These are phyloP conservation scores for Lasiosphaeris hirsuta DNA, from an alignment of 495 filamentous ascomycete species.

Conservation along the genomic window DNA sequence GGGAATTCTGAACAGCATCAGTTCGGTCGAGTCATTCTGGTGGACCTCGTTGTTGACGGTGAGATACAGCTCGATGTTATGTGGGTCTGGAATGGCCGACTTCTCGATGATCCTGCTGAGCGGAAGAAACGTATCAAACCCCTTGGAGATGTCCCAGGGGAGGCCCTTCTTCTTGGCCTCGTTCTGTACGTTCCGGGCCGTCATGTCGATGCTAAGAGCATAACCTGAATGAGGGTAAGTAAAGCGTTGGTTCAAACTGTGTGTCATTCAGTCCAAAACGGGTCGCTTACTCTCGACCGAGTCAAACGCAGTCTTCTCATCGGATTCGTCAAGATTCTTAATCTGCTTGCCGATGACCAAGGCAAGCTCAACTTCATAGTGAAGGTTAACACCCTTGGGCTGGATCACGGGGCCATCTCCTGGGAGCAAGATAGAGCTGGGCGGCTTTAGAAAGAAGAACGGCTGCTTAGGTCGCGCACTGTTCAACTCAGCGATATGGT, in stretches of 20 bases:
- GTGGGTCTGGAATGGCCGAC: constrained; percentile 75
- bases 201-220: constrained; percentile 88
- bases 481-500: constrained; percentile 92
- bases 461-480: constrained; percentile 81
- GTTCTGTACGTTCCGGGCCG: constrained; percentile 86
- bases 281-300: constrained; percentile 51
- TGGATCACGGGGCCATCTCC: constrained; percentile 75
- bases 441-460: constrained; percentile 98
- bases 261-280: not conserved
- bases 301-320: constrained; percentile 60
- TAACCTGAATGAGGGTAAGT: constrained; percentile 54
- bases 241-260: not conserved
- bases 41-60: constrained; percentile 68
- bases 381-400: constrained; percentile 75
- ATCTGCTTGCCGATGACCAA: constrained; percentile 78
- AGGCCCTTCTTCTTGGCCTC: constrained; percentile 94
- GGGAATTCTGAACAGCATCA: constrained; percentile 94
- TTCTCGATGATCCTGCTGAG: constrained; percentile 75
- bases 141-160: constrained; percentile 95
- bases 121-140: constrained; percentile 95
- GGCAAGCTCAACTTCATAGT: constrained; percentile 94
- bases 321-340: constrained; percentile 66
- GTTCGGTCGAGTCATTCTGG: constrained; percentile 79
- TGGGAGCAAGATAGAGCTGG: constrained; percentile 75
- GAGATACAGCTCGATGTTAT: constrained; percentile 80